Conservation (phyloP, 2,329 filamentous ascomycete genomes). For the Ascochyta lentis region DNA sequence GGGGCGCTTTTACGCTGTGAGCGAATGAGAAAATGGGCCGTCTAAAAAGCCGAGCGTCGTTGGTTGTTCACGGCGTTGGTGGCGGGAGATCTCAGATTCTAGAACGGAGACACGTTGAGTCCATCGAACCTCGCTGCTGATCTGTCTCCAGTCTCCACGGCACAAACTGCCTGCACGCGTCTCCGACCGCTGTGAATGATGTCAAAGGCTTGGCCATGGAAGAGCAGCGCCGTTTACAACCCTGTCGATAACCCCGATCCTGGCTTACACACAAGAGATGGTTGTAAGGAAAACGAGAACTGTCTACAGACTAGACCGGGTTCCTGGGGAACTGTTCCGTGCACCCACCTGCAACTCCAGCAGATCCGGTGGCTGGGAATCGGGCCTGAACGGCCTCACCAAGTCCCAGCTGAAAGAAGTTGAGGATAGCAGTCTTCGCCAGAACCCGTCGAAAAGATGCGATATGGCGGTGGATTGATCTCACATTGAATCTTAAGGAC, state of each 20-base stretch:
- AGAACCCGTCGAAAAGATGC: too few relatives aligned
- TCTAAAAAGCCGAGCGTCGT: constrained; percentile 1
- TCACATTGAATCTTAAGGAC: too few relatives aligned
- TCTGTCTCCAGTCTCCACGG: constrained; percentile 3
- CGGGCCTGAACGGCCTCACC: constrained; percentile 7
- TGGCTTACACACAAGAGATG: constrained; percentile 1
- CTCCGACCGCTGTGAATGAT: constrained; percentile 6
- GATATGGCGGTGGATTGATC: too few relatives aligned
- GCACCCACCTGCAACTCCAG: constrained; percentile 3
- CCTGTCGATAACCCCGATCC: constrained; percentile 2
- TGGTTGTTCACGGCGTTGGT: constrained; percentile 1
- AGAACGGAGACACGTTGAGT: constrained; percentile 5
- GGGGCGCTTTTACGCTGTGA: constrained; percentile 1
- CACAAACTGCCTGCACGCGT: not conserved
- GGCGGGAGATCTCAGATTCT: constrained; percentile 7
- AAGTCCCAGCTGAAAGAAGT: not conserved
- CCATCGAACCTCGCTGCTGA: constrained; percentile 5
- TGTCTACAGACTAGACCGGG: constrained; percentile 16
- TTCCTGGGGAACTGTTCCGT: constrained; percentile 7
- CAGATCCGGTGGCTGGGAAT: not conserved
- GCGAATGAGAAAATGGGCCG: constrained; percentile 8
- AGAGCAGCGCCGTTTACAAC: constrained; percentile 4
- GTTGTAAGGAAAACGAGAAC: constrained; percentile 16
- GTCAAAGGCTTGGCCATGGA: constrained; percentile 12
- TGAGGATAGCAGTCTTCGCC: not conserved